A percentile compares a stretch with the other conserved stretches of the same genome.
Evolutionary conservation across 345 rosid species (phyloP).

Genomic region (Carallia pectinifolia): DNA sequence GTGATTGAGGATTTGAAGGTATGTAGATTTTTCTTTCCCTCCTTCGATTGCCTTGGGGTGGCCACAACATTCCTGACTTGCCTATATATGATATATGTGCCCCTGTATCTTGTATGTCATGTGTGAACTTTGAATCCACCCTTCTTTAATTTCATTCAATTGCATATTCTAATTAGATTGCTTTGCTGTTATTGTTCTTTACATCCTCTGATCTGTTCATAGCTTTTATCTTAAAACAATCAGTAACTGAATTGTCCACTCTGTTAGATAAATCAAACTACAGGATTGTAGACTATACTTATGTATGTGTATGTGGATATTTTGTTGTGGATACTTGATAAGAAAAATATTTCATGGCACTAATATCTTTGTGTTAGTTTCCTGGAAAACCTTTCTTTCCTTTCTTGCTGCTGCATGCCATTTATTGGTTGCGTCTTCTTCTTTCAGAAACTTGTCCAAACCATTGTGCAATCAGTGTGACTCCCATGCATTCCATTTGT

Average conservation of each 20-base stretch:
- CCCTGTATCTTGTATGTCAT: too few relatives aligned
- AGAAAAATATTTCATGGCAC: too few relatives aligned
- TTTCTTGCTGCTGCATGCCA: background rate
- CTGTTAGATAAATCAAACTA: background rate
- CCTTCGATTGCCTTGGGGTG: background rate
- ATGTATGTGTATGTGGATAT: too few relatives aligned
- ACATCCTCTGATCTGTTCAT: background rate
- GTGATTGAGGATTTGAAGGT: conserved; percentile 91
- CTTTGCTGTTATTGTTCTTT: background rate
- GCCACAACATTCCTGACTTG: background rate
- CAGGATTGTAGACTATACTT: too few relatives aligned
- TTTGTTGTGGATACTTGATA: too few relatives aligned
- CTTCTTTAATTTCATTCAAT: background rate
- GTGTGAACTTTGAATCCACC: background rate
- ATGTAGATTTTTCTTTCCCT: conserved; percentile 13
- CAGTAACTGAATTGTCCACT: background rate
- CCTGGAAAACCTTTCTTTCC: background rate
- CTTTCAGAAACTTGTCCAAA: background rate
- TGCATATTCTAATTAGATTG: background rate
- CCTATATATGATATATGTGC: background rate
- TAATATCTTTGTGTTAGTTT: background rate
- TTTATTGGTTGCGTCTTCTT: background rate
- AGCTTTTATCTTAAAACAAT: conserved; percentile 2
- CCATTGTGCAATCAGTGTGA: background rate
- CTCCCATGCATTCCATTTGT: background rate